Conservation (phyloP, 2,329 filamentous ascomycete genomes). For the Grosmannia serpens region DNA sequence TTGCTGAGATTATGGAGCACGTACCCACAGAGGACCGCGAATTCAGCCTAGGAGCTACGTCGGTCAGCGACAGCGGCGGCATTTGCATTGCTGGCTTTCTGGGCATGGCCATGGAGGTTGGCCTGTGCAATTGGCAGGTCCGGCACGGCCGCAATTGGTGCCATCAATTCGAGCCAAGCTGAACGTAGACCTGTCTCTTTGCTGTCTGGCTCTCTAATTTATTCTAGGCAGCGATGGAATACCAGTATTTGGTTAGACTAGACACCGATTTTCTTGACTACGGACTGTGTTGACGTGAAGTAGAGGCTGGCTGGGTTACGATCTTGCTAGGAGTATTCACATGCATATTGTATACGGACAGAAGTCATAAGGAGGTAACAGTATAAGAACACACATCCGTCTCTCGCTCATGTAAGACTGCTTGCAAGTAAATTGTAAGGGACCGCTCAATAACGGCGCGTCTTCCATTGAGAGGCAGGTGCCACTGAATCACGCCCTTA, state of each 20-base stretch:
- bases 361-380: no score
- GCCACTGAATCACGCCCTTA: no score
- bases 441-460: no score
- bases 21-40: conserved; percentile 70
- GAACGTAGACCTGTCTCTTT: conserved; percentile 3
- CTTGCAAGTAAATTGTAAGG: no score
- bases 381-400: no score
- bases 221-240: neutral
- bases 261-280: neutral
- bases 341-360: no score
- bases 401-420: no score
- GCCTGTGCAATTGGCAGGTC: conserved; percentile 77
- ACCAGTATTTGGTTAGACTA: neutral
- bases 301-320: no score
- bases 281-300: no score
- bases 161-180: conserved; percentile 36
- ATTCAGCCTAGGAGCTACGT: conserved; percentile 82
- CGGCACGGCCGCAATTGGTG: conserved; percentile 68
- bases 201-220: neutral
- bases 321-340: no score
- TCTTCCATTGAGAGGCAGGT: no score
- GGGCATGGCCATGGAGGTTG: conserved; percentile 70
- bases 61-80: conserved; percentile 81
- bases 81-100: conserved; percentile 82
- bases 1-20: conserved; percentile 83